A percentile compares a stretch with the other conserved stretches of the same genome.
Conservation (phyloP, 2,329 filamentous ascomycete genomes). For the Microcyclosporella mali region DNA sequence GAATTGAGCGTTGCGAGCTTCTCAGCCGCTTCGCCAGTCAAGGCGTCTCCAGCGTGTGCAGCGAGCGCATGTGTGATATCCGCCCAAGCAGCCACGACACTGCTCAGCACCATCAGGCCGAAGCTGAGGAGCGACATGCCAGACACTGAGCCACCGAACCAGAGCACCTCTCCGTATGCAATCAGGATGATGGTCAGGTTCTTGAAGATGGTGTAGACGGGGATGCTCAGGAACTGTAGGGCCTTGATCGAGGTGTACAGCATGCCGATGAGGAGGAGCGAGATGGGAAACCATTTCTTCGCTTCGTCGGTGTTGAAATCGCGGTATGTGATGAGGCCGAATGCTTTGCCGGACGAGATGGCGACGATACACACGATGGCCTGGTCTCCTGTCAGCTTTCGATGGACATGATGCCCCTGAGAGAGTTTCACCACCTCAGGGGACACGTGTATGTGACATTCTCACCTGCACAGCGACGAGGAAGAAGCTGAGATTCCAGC, state of each 20-base stretch:
- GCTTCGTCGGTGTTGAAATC: constrained; percentile 86
- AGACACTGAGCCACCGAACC: constrained; percentile 92
- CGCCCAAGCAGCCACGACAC: constrained; percentile 91
- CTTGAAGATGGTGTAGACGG: constrained; percentile 99
- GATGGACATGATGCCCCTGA: constrained; percentile 1
- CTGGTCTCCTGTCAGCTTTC: constrained; percentile 42
- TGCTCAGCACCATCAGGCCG: constrained; percentile 92
- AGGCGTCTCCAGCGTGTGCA: constrained; percentile 45
- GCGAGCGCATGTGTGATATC: constrained; percentile 79
- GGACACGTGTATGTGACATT: constrained; percentile 5
- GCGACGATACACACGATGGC: constrained; percentile 81
- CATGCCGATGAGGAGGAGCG: constrained; percentile 93
- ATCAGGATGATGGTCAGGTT: constrained; percentile 98
- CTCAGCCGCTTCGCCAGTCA: constrained; percentile 52
- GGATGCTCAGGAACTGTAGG: constrained; percentile 91
- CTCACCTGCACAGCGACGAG: constrained; percentile 86
- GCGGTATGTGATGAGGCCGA: constrained; percentile 73
- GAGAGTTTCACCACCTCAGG: no score
- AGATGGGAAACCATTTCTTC: constrained; percentile 96
- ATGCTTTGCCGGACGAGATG: constrained; percentile 74
- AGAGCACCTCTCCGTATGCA: constrained; percentile 94
- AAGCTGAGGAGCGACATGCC: constrained; percentile 86
- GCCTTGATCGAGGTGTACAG: constrained; percentile 97
- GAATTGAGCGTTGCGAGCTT: constrained; percentile 86
- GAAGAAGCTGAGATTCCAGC: constrained; percentile 96